Evolutionary conservation across 768 basidiomycete species (phyloP), one percentile per base, ranked within the genome.

Genomic region (Mycena belliarum): DNA sequence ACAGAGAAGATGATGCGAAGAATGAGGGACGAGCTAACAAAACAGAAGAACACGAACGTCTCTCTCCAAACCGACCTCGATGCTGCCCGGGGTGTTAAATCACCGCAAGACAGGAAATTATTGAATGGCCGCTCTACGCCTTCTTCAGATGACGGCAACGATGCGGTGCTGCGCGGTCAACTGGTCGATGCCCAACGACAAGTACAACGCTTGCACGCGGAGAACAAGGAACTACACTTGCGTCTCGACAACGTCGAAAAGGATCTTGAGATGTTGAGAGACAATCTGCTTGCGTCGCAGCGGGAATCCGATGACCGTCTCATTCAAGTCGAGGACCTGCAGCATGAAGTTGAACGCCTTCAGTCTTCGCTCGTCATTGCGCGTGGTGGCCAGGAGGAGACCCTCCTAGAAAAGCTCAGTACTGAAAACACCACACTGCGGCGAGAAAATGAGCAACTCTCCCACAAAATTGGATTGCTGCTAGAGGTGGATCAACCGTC

Each of bases 1-100:
- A 98, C 95, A 1, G 97, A 98, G 73, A 97, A 95, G 76, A 94
- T 98, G 86, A 90, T 98, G 79, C 86, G 94, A 64, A 86, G 89
- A 65, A 93, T 98, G 88, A 92, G 94, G 72, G 96, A 95, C 55
- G 97, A 98, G 68, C 76, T 98, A 55, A 89, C 83, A 63, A 95
- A 91, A 75, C 92, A 96, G 73, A 98, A 97, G 76, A 79, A 79
- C 45, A 73, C 86, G 43, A 95, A 94, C 68, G 77, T 86, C 42
- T 77, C 81, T 55, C 84, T 98, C 25, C 93, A 98, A 69, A 73
- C 82, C n/a, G 93, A 98, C 65, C 78, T 96, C 21, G 93, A 96
- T 55, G 72, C 79, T 2, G 68, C 81, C 24, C 87, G 87, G n/a
- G 80, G 82, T 56, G 83, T 83, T 45, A 79, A 77, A 63, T 79